Base-by-base conservation (phyloP, 1,284 basidiomycete genomes). In the Cerrena zonata region DNA sequence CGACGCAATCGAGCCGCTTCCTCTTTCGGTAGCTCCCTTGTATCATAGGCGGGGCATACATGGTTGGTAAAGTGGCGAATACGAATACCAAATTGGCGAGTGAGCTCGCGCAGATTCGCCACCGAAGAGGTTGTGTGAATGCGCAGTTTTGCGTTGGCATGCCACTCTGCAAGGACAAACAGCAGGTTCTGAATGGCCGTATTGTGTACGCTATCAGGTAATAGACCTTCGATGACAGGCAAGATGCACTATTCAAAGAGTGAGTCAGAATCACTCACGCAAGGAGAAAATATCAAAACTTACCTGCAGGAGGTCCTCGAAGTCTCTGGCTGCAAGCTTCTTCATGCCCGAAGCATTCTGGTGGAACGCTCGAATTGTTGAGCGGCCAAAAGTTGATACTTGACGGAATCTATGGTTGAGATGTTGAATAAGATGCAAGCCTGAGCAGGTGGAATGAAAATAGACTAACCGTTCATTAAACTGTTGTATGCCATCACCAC, bases 141-240 rank as follows among this genome's bases (percentile, higher is more conserved):
- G 2, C 55, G 50, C 2, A 65, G 51, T 45, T 65, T 64, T 2
- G 63, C 61, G 3, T 54, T 34, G 2, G 56, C 54, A 45, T 65
- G 62, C 59, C 61, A 64, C 4, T 55, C 39, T 3, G 55, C 58
- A 2, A 59, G 30, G 1, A 22, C 23, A 36, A 56, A 61, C 0
- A 63, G 38, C 1, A 62, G 36, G 12, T 54, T 41, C 7, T 40
- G 46, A 13, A 66, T 48, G 1, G 53, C 34, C 2, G 46, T 26
- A 45, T 69, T 60, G 41, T 61, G 49, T 12, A 15, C 11, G 5
- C 56, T 55, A 5, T 56, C 56, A n/a, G 61, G 60, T 12, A 72
- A 58, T 1, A 74, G 56, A 1, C 64, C 67, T 13, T 71, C 62
- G 36, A 73, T 59, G 7, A 51, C 58, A 0, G 68, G 67, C 11